phyloP scores from a whole-genome alignment of 305 asterid species.

The Fraxinus greggii region DNA sequence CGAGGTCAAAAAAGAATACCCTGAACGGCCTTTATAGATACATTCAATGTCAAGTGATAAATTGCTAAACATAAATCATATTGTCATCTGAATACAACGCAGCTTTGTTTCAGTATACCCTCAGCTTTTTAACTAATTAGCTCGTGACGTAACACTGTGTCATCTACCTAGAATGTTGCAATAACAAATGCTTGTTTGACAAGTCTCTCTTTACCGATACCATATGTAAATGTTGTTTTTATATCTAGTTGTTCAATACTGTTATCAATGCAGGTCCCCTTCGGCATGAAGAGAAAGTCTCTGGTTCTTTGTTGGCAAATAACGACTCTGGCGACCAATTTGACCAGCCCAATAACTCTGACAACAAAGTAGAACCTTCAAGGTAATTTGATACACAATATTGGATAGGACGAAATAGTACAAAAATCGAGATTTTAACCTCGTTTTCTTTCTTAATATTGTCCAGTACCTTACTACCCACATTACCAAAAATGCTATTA shows the following conservation, averaged over 20 bases:
- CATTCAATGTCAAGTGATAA: neutral
- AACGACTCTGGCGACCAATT: constrained; percentile 22
- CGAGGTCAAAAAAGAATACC: neutral
- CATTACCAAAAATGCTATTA: neutral
- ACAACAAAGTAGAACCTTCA: constrained; percentile 29
- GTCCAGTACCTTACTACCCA: neutral
- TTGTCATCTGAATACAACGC: neutral
- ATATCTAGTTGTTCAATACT: constrained; percentile 10
- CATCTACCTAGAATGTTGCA: neutral
- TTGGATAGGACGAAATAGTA: neutral
- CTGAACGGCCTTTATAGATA: neutral
- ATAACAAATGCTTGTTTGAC: neutral
- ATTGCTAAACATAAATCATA: neutral
- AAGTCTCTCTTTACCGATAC: neutral
- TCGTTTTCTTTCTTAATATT: neutral
- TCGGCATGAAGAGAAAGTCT: constrained; percentile 20
- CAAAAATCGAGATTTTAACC: neutral
- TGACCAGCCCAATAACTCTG: constrained; percentile 5
- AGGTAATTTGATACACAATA: neutral
- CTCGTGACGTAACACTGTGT: constrained; percentile 1
- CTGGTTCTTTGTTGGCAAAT: constrained; percentile 28
- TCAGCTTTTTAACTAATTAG: neutral
- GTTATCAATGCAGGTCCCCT: constrained; percentile 23
- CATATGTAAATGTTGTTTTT: too few species aligned
- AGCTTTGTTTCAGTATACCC: neutral